These are phyloP conservation scores for Pythium rhizo-oryzae DNA, from an alignment of 352 stramenopile genomes.

Conservation along the genomic window DNA sequence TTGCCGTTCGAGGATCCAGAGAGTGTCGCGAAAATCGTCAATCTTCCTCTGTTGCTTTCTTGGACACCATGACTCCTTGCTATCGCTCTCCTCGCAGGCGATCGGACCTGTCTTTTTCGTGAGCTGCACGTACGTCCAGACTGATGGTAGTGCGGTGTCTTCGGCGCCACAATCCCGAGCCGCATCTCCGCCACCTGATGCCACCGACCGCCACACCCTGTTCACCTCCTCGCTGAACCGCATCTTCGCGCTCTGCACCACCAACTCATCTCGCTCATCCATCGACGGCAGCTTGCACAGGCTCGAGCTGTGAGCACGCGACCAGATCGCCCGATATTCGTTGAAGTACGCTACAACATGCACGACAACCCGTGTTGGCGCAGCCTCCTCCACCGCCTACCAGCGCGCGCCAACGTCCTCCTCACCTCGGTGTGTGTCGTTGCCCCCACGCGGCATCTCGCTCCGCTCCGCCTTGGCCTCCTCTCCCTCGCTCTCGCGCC, in stretches of 20 bases:
- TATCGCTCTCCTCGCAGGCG: not conserved
- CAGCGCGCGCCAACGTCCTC: not conserved
- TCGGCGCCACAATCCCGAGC: not conserved
- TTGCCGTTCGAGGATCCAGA: not conserved
- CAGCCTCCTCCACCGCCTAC: not conserved
- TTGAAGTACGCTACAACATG: slow-evolving; percentile 8
- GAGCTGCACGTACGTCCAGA: not conserved
- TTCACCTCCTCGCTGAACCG: not conserved
- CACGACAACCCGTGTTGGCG: not conserved
- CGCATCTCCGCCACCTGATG: not conserved
- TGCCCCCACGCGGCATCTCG: not conserved
- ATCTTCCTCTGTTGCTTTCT: not conserved
- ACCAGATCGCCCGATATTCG: slow-evolving; percentile 4
- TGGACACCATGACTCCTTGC: not conserved
- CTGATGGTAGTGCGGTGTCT: not conserved
- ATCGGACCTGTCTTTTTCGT: not conserved
- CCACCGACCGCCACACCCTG: not conserved
- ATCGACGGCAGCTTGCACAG: not conserved
- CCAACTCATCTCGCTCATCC: not conserved
- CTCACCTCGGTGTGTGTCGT: slow-evolving; percentile 5
- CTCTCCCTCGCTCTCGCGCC: not conserved
- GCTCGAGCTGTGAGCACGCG: not conserved
- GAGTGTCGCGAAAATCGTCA: not conserved
- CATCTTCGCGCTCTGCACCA: not conserved
- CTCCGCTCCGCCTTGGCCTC: not conserved